Percentiles rank a stretch among this genome's conserved stretches.
phyloP scores from a whole-genome alignment of 495 filamentous ascomycete species.

The Daldinia bambusicola region DNA sequence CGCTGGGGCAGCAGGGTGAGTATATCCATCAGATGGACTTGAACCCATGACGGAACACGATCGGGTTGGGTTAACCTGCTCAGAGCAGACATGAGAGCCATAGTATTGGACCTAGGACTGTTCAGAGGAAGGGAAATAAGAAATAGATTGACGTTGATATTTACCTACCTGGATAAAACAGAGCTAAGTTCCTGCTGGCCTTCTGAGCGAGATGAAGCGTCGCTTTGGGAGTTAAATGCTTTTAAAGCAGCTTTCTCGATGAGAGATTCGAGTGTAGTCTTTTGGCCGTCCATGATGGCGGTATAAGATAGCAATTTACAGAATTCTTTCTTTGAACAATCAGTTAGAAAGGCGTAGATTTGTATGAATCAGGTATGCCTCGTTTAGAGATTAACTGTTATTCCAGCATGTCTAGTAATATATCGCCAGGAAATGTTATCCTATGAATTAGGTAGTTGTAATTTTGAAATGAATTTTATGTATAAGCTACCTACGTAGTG shows the following conservation, averaged over 20 bases:
- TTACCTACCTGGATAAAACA: slow-evolving; percentile 55
- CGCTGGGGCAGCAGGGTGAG: slow-evolving; percentile 74
- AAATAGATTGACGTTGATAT: not conserved
- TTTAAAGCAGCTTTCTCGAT: slow-evolving; percentile 53
- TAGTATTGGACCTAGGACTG: slow-evolving; percentile 54
- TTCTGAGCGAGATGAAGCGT: slow-evolving; percentile 43
- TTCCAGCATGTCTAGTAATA: no score
- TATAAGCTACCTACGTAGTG: no score
- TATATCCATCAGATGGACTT: slow-evolving; percentile 62
- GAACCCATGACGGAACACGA: slow-evolving; percentile 59
- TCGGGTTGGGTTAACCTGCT: slow-evolving; percentile 59
- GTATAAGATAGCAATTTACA: not conserved
- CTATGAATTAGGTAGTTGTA: no score
- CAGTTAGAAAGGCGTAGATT: not conserved
- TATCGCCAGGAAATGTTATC: no score
- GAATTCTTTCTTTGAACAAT: not conserved
- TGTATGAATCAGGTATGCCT: no score
- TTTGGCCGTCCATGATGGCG: slow-evolving; percentile 21
- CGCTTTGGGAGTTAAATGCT: slow-evolving; percentile 53
- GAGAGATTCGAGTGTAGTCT: slow-evolving; percentile 37
- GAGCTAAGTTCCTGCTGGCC: slow-evolving; percentile 53
- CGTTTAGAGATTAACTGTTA: no score
- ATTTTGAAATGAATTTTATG: no score
- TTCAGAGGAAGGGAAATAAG: slow-evolving; percentile 44
- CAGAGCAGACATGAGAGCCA: slow-evolving; percentile 57